phyloP scores from a whole-genome alignment of 495 filamentous ascomycete species.

The Trichoderma parareesei region DNA sequence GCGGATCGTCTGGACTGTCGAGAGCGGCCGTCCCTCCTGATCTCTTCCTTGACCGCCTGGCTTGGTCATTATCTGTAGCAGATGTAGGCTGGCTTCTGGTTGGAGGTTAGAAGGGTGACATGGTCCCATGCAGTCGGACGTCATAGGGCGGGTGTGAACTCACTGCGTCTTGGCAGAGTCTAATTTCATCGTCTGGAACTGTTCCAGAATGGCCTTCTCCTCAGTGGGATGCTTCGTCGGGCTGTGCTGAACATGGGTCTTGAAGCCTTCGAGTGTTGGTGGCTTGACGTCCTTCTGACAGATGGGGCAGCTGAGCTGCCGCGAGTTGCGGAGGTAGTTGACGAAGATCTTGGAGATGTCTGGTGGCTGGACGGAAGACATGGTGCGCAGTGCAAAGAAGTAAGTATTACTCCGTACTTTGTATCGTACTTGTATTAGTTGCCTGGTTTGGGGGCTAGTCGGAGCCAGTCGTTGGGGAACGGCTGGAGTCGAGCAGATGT shows the following conservation, averaged over 20 bases:
- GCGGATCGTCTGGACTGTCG: neutral
- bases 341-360: neutral
- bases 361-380: neutral
- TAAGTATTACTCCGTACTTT: no score
- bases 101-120: neutral
- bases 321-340: neutral
- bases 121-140: neutral
- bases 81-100: neutral
- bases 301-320: neutral
- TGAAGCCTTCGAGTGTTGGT: neutral
- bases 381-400: no score
- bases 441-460: conserved; percentile 44
- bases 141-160: neutral
- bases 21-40: neutral
- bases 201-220: neutral
- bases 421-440: no score
- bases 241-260: neutral
- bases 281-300: neutral
- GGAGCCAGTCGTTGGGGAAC: no score
- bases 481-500: no score
- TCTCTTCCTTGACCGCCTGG: neutral
- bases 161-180: neutral
- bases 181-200: neutral
- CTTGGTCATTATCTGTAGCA: neutral
- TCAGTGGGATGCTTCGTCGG: neutral